These are phyloP conservation scores for Anisodus tanguticus DNA, from an alignment of 257 asterid species.

Conservation along the genomic window DNA sequence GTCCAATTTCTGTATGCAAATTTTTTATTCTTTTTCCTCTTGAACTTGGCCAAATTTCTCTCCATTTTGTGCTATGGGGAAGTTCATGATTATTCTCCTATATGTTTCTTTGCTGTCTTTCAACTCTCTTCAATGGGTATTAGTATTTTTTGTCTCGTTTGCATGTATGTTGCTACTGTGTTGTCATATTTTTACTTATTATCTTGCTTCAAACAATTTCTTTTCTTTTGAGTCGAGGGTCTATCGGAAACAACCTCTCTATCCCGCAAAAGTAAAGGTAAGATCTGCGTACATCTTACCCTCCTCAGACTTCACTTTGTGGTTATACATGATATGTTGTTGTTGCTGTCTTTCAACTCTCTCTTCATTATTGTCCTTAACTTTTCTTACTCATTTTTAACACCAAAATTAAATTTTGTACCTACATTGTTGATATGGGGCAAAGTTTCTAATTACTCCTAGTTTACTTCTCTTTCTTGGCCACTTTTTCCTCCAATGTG, in stretches of 20 bases:
- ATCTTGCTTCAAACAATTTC: too few species aligned
- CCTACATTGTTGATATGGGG: constrained; percentile 40
- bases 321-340: too few species aligned
- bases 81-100: not conserved
- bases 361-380: constrained; percentile 30
- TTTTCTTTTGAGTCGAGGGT: too few species aligned
- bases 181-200: too few species aligned
- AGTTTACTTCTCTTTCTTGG: constrained; percentile 20
- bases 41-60: not conserved
- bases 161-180: too few species aligned
- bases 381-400: constrained; percentile 18
- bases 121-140: not conserved
- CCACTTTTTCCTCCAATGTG: constrained; percentile 35
- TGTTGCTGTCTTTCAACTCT: not conserved
- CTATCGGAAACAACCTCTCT: too few species aligned
- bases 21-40: not conserved
- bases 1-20: not conserved
- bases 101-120: constrained; percentile 6
- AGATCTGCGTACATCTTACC: too few species aligned
- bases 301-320: too few species aligned
- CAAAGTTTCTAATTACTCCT: constrained; percentile 19
- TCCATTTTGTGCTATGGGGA: not conserved
- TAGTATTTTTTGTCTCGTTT: too few species aligned
- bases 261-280: too few species aligned
- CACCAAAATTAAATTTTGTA: constrained; percentile 26